These are phyloP conservation scores for Grosmannia huntii DNA, from an alignment of 2,329 filamentous ascomycete species.

Conservation along the genomic window DNA sequence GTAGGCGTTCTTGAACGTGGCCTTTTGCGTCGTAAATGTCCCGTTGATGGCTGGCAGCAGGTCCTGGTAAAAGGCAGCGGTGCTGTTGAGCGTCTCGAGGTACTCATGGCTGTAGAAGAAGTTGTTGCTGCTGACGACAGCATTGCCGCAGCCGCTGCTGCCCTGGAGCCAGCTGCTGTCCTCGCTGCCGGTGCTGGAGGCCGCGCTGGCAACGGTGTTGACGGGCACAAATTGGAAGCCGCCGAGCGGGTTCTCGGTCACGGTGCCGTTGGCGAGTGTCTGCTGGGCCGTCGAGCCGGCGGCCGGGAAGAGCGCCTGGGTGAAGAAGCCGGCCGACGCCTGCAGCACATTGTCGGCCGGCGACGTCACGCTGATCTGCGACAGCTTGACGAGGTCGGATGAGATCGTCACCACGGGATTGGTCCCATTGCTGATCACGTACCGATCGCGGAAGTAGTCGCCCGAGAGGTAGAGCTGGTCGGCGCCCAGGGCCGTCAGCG, in stretches of 20 bases:
- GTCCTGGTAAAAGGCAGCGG: slow-evolving; percentile 45
- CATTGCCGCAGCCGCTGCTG: slow-evolving; percentile 41
- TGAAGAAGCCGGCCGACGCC: slow-evolving; percentile 65
- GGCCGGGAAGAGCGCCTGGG: slow-evolving; percentile 80
- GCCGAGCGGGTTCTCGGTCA: slow-evolving; percentile 52
- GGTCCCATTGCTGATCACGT: slow-evolving; percentile 49
- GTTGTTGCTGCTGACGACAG: slow-evolving; percentile 39
- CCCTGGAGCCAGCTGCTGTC: slow-evolving; percentile 47
- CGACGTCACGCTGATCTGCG: slow-evolving; percentile 59
- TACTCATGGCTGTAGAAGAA: slow-evolving; percentile 39
- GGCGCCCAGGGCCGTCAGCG: slow-evolving; percentile 70
- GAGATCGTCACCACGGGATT: slow-evolving; percentile 54
- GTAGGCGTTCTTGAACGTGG: slow-evolving; percentile 48
- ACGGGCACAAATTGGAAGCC: slow-evolving; percentile 81
- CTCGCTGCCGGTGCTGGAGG: slow-evolving; percentile 42
- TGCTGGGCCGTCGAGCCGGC: slow-evolving; percentile 42
- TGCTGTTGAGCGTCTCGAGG: slow-evolving; percentile 28
- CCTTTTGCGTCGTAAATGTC: slow-evolving; percentile 31
- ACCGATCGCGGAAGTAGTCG: slow-evolving; percentile 62
- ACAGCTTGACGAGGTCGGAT: slow-evolving; percentile 49
- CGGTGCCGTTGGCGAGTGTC: slow-evolving; percentile 58
- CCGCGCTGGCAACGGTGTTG: slow-evolving; percentile 41
- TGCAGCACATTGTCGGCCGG: slow-evolving; percentile 68
- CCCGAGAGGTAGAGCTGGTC: slow-evolving; percentile 61
- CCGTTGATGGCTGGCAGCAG: slow-evolving; percentile 42